Percentiles rank a stretch among this genome's conserved stretches.
Evolutionary conservation across 2,329 filamentous ascomycete species (phyloP).

Genomic region (Cordyceps farinosa): DNA sequence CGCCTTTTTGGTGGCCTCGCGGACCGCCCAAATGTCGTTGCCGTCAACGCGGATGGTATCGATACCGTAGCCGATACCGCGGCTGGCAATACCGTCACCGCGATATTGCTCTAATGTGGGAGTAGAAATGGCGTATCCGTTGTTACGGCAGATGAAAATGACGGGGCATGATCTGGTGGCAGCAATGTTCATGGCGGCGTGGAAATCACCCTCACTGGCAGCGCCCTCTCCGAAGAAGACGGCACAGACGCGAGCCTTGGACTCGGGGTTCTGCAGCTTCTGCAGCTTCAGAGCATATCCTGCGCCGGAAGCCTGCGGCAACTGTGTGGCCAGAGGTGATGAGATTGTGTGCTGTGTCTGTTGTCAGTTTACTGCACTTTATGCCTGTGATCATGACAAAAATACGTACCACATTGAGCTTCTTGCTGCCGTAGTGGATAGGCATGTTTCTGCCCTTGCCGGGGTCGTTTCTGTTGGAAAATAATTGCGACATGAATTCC

Average conservation of each 20-base stretch:
- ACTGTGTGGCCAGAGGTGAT: conserved; percentile 81
- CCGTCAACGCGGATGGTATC: conserved; percentile 89
- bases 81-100: conserved; percentile 83
- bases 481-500: conserved; percentile 94
- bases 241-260: conserved; percentile 65
- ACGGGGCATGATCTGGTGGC: conserved; percentile 84
- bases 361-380: conserved; percentile 6
- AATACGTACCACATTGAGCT: conserved; percentile 71
- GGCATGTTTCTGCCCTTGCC: conserved; percentile 93
- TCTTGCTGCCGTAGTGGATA: conserved; percentile 85
- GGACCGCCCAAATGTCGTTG: conserved; percentile 89
- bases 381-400: not conserved
- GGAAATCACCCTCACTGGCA: conserved; percentile 87
- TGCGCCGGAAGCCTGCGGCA: conserved; percentile 82
- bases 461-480: conserved; percentile 77
- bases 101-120: conserved; percentile 88
- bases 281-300: conserved; percentile 87
- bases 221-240: conserved; percentile 92
- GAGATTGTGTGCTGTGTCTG: conserved; percentile 68
- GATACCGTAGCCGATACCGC: conserved; percentile 88
- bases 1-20: conserved; percentile 74
- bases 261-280: conserved; percentile 65
- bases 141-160: conserved; percentile 88
- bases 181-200: conserved; percentile 85
- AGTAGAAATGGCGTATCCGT: conserved; percentile 87